These are phyloP conservation scores for Ambrosia trifida DNA, from an alignment of 129 eudicot species.

Conservation along the genomic window DNA sequence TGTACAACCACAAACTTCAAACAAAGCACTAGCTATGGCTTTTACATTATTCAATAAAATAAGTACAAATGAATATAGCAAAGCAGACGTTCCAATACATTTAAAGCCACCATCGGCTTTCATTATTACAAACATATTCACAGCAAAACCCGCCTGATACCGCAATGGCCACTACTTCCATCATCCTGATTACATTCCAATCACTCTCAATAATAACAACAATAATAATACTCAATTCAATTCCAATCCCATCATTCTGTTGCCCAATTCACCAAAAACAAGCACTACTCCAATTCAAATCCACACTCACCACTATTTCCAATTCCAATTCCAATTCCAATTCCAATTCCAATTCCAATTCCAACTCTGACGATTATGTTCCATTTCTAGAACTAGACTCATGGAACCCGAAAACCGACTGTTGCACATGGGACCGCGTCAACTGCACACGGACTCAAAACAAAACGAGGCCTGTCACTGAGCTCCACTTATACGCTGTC, in stretches of 20 bases:
- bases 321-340: constrained; percentile 43
- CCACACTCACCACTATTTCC: constrained; percentile 36
- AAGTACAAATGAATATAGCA: not conserved
- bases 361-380: constrained; percentile 16
- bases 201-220: not conserved
- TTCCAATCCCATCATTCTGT: constrained; percentile 21
- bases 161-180: constrained; percentile 8
- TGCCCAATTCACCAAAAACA: constrained; percentile 36
- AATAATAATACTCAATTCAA: constrained; percentile 26
- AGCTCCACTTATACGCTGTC: constrained; percentile 33
- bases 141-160: not conserved
- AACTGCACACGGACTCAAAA: constrained; percentile 27
- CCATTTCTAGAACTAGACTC: constrained; percentile 32
- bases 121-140: not conserved
- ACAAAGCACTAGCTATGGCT: not conserved
- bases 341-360: constrained; percentile 47
- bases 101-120: not conserved
- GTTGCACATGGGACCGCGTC: constrained; percentile 56
- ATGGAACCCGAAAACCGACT: constrained; percentile 46
- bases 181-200: no score
- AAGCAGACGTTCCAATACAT: not conserved
- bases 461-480: constrained; percentile 22
- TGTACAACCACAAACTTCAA: constrained; percentile 7
- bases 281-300: constrained; percentile 33
- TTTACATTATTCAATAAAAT: constrained; percentile 1